Evolutionary conservation across 169 alveolate genomes (phyloP).

Genomic region (Eimeria sp.): DNA sequence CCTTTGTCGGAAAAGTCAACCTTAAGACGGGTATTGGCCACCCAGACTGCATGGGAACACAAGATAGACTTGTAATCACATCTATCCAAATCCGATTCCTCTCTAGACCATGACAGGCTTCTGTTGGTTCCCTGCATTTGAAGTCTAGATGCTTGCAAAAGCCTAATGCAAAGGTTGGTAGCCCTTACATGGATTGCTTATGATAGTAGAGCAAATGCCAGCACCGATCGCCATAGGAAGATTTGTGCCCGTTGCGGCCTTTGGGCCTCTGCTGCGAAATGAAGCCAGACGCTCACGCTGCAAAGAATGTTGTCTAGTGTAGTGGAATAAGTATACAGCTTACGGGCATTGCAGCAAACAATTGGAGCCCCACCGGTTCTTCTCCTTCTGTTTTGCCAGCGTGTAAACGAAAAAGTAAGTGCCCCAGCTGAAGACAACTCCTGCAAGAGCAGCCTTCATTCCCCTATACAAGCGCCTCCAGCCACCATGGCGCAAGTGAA

Average conservation of each 20-base stretch:
- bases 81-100: background rate
- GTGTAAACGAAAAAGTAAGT: slow-evolving; percentile 78
- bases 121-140: background rate
- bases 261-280: slow-evolving; percentile 51
- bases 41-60: slow-evolving; percentile 72
- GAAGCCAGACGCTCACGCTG: background rate
- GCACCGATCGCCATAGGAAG: slow-evolving; percentile 77
- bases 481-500: slow-evolving; percentile 66
- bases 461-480: slow-evolving; percentile 79
- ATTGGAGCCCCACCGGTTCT: slow-evolving; percentile 38
- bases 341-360: background rate
- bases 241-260: slow-evolving; percentile 46
- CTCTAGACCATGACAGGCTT: background rate
- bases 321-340: background rate
- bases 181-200: slow-evolving; percentile 80
- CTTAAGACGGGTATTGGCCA: slow-evolving; percentile 81
- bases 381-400: slow-evolving; percentile 51
- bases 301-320: background rate
- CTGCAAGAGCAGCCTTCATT: slow-evolving; percentile 76
- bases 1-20: slow-evolving; percentile 44
- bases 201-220: slow-evolving; percentile 75
- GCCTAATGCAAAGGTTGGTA: background rate
- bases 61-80: background rate
- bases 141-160: background rate
- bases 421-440: slow-evolving; percentile 83